phyloP scores from a whole-genome alignment of 164 flowering plant species.

The Vitis vinifera region ASM3070453v1 NC_081809.1:24105001-24105500 shows the following conservation, averaged over 20 bases:
- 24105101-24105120: no score
- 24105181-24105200: slow-evolving; percentile 86
- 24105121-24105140: no score
- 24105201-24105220: slow-evolving; percentile 91
- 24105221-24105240: slow-evolving; percentile 82
- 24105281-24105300: slow-evolving; percentile 33
- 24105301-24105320: slow-evolving; percentile 22
- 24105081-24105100: no score
- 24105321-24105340: slow-evolving; percentile 35
- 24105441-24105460: slow-evolving; percentile 69
- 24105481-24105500: slow-evolving; percentile 84
- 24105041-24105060: no score
- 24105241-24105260: slow-evolving; percentile 68
- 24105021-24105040: no score
- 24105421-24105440: background rate
- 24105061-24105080: slow-evolving; percentile 1
- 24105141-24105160: no score
- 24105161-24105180: no score
- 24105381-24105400: background rate
- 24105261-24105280: slow-evolving; percentile 32
- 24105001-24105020: no score
- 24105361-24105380: slow-evolving; percentile 36
- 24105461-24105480: slow-evolving; percentile 87
- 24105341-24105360: slow-evolving; percentile 74
- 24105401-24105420: background rate